Evolutionary conservation across 139 green algal species (phyloP).

Genomic region (Micractinium sp.): DNA sequence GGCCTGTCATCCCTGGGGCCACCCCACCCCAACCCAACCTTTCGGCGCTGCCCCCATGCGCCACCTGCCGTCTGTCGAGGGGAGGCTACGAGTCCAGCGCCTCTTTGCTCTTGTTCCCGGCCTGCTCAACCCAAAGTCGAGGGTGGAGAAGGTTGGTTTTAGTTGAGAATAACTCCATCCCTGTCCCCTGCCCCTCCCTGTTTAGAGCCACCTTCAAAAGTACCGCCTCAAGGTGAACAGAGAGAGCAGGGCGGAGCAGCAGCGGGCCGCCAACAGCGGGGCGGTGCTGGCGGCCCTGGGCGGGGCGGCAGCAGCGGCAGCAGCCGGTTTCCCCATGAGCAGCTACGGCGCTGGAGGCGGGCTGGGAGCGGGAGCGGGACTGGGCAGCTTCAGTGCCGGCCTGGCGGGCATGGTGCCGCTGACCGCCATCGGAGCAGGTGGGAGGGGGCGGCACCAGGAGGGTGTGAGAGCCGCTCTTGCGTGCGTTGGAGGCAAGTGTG

Average conservation of each 20-base stretch:
- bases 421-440: neutral
- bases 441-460: neutral
- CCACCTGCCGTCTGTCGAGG: too few relatives aligned
- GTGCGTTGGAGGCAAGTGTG: too few relatives aligned
- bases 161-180: neutral
- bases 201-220: conserved; percentile 10
- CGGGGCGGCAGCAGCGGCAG: neutral
- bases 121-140: too few relatives aligned
- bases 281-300: neutral
- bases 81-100: too few relatives aligned
- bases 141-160: too few relatives aligned
- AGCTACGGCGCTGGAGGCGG: neutral
- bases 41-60: too few relatives aligned
- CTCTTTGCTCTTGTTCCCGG: too few relatives aligned
- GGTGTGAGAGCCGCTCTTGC: neutral
- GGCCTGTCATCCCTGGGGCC: too few relatives aligned
- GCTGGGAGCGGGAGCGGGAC: neutral
- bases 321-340: neutral
- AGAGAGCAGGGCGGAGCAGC: neutral
- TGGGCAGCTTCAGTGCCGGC: neutral
- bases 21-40: too few relatives aligned
- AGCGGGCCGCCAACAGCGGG: neutral
- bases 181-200: neutral
- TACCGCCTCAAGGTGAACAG: neutral
- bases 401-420: conserved; percentile 8